Evolutionary conservation across 129 eudicot genomes (phyloP).

Genomic region (Kitagawia praeruptora): DNA sequence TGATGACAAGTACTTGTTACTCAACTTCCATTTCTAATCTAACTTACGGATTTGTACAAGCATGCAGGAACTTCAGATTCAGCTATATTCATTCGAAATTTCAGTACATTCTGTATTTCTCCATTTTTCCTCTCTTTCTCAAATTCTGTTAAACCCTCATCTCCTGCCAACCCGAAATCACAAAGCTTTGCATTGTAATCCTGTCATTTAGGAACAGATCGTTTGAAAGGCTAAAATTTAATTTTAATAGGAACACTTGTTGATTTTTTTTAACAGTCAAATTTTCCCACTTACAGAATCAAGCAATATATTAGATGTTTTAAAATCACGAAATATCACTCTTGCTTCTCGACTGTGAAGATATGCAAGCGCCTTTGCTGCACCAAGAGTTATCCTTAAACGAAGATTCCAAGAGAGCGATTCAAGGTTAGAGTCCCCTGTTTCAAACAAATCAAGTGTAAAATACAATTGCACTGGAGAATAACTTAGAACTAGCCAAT

Average conservation of each 20-base stretch:
- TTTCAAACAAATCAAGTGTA: neutral
- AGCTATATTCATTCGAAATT: too few relatives aligned
- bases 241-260: neutral
- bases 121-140: too few relatives aligned
- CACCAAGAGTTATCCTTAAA: neutral
- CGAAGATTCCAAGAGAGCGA: neutral
- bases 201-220: neutral
- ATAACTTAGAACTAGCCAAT: too few relatives aligned
- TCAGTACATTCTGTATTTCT: too few relatives aligned
- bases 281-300: neutral
- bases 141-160: too few relatives aligned
- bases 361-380: conserved; percentile 1
- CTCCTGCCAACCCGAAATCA: neutral
- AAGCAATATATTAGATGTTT: neutral
- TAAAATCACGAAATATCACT: neutral
- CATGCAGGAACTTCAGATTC: too few relatives aligned
- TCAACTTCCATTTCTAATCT: too few relatives aligned
- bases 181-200: neutral
- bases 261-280: neutral
- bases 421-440: accelerated
- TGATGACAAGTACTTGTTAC: too few relatives aligned
- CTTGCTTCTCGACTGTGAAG: neutral
- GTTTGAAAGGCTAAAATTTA: neutral
- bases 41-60: too few relatives aligned
- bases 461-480: too few relatives aligned